Conservation (phyloP, 306 rosid genomes). For the Rosa chinensis region DNA sequence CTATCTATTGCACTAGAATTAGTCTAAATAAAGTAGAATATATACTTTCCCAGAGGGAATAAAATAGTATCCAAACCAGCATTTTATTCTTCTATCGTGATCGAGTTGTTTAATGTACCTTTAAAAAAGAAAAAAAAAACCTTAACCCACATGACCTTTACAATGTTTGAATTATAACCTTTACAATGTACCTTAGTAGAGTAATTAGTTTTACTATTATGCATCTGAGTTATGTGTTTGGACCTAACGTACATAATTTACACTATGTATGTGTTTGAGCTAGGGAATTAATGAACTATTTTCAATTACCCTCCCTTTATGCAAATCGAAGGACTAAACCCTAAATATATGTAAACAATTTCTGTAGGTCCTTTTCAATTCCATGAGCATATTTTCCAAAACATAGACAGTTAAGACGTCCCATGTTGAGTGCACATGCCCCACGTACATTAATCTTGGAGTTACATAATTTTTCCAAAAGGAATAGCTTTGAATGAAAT, state of each 20-base stretch:
- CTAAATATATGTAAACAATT: neutral
- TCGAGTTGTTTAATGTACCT: neutral
- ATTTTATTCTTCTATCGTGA: neutral
- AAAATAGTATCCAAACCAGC: neutral
- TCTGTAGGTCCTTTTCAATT: neutral
- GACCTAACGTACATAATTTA: neutral
- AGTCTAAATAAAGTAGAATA: neutral
- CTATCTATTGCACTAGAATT: neutral
- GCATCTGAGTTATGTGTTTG: neutral
- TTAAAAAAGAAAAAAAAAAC: too few relatives aligned
- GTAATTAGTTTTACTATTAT: neutral
- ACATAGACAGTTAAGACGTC: neutral
- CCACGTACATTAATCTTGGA: neutral
- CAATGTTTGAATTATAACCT: too few relatives aligned
- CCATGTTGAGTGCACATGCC: neutral
- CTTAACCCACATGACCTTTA: too few relatives aligned
- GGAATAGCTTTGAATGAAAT: neutral
- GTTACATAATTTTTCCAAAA: constrained; percentile 3
- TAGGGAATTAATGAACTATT: neutral
- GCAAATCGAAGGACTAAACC: neutral
- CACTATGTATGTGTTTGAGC: neutral
- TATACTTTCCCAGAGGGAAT: neutral
- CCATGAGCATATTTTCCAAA: neutral
- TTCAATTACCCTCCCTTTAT: neutral
- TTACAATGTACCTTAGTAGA: neutral